A percentile compares a stretch with the other conserved stretches of the same genome.
phyloP scores from a whole-genome alignment of 202 grass and related monocot genomes.

The Hordeum pubiflorum region DNA sequence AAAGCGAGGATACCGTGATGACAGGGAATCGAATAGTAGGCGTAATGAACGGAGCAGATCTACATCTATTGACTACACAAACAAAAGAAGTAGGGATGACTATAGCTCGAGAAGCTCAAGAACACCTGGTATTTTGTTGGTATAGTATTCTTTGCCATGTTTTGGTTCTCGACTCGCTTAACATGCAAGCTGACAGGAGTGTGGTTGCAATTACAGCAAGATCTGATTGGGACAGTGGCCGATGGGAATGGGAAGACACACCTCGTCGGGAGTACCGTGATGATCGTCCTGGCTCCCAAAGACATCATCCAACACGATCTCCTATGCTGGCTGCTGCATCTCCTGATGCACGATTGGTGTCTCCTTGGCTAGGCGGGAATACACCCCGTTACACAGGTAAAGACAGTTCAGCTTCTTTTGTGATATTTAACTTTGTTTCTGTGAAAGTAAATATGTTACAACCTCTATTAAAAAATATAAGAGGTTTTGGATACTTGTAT shows the following conservation, averaged over 20 bases:
- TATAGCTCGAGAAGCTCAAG: conserved; percentile 58
- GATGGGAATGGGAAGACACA: conserved; percentile 98
- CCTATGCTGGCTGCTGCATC: conserved; percentile 87
- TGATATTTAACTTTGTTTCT: conserved; percentile 22
- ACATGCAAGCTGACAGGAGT: conserved; percentile 10
- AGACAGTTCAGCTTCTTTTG: background rate
- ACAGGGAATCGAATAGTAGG: conserved; percentile 43
- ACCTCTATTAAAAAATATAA: too few species aligned
- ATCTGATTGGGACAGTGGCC: conserved; percentile 84
- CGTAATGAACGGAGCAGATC: conserved; percentile 47
- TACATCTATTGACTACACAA: conserved; percentile 35
- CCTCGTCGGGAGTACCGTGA: conserved; percentile 58
- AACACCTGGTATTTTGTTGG: conserved; percentile 49
- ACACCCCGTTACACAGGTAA: conserved; percentile 60
- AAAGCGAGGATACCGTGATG: conserved; percentile 49
- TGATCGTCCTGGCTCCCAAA: conserved; percentile 40
- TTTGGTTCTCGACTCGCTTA: background rate
- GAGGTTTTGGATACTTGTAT: too few species aligned
- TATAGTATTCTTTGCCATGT: conserved; percentile 20
- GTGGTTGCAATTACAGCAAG: conserved; percentile 39
- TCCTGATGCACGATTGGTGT: conserved; percentile 87
- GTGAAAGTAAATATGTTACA: conserved; percentile 11
- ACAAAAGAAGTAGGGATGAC: conserved; percentile 60
- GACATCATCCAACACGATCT: conserved; percentile 52
- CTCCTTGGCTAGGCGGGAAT: conserved; percentile 72